Evolutionary conservation across 2,329 filamentous ascomycete species (phyloP), one percentile per base, ranked within the genome.

Genomic region (Colletotrichum magnum): DNA sequence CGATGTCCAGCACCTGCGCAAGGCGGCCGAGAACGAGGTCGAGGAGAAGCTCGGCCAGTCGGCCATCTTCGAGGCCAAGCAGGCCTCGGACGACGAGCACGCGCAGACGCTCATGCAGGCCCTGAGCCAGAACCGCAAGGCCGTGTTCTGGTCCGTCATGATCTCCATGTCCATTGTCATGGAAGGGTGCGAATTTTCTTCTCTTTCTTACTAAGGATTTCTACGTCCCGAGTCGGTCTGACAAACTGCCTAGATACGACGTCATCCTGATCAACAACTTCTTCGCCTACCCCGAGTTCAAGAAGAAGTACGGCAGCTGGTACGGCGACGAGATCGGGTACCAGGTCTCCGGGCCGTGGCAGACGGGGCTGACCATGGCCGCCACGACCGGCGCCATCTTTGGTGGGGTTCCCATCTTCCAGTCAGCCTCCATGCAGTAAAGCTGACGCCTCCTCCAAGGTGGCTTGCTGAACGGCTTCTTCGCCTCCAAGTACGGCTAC

Each of bases 341-440:
- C 53, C 81, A 87, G 72, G 80, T 89, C 69, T 81, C 82, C 4
- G 81, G 84, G 2, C 73, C 80, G 6, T 88, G 87, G 87, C 87
- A 89, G 72, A 80, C 84, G 3, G 85, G 80, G 0, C 74, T 89
- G 74, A 81, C 85, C 16, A 83, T 79, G 5, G 78, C 89, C 36
- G 79, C 79, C 69, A 78, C 75, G 51, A 74, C 77, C 41, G 77
- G 76, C 24, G 77, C 76, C 69, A 81, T 83, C 63, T 75, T 83
- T 43, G 64, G 64, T 68, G 21, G 28, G 58, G 9, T 36, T 18
- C 9, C 85, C 10, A 36, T 10, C 9, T 36, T 9, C 85, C 1
- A 77, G 83, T 85, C 1, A 77, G 84, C 32, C 2, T 32, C 9
- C 16, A 3, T 12, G 2, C 3, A 5, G 9, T 13, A 15, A 10